Evolutionary conservation across 2,329 filamentous ascomycete species (phyloP).

Genomic region (Pestalotiopsis sp.): DNA sequence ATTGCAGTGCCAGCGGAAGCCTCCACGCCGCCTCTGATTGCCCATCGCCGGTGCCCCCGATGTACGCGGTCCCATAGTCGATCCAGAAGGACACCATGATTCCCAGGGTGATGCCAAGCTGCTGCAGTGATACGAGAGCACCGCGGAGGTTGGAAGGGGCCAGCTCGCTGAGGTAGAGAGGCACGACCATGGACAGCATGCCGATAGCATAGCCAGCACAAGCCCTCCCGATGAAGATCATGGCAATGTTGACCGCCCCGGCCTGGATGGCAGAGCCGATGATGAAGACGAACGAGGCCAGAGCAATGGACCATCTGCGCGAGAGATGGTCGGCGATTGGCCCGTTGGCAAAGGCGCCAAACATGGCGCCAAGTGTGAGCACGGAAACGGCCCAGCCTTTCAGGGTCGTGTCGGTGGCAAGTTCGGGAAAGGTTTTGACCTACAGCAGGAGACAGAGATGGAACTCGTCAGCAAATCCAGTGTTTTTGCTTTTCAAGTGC

Average conservation of each 20-base stretch:
- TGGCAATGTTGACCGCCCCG: conserved; percentile 40
- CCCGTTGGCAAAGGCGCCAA: conserved; percentile 49
- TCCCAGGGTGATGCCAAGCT: conserved; percentile 41
- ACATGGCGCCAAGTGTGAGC: conserved; percentile 49
- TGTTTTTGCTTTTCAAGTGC: conserved; percentile 17
- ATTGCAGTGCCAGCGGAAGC: conserved; percentile 53
- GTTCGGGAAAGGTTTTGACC: conserved; percentile 29
- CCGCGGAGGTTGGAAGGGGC: conserved; percentile 49
- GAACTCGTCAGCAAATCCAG: background rate
- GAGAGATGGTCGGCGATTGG: conserved; percentile 38
- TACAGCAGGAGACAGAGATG: conserved; percentile 21
- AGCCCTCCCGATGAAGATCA: conserved; percentile 44
- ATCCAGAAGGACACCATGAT: conserved; percentile 48
- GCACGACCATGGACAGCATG: conserved; percentile 38
- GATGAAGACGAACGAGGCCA: conserved; percentile 30
- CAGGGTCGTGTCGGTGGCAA: conserved; percentile 46
- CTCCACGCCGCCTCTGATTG: conserved; percentile 48
- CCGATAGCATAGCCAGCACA: conserved; percentile 48
- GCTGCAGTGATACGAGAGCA: conserved; percentile 47
- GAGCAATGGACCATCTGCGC: conserved; percentile 37
- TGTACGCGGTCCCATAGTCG: conserved; percentile 43
- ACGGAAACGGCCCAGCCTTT: conserved; percentile 58
- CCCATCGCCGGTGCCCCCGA: conserved; percentile 45
- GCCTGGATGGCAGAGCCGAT: conserved; percentile 31
- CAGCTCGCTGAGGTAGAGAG: conserved; percentile 43